Evolutionary conservation across 2,329 filamentous ascomycete species (phyloP), one percentile per base, ranked within the genome.

Genomic region (Zalaria obscura): DNA sequence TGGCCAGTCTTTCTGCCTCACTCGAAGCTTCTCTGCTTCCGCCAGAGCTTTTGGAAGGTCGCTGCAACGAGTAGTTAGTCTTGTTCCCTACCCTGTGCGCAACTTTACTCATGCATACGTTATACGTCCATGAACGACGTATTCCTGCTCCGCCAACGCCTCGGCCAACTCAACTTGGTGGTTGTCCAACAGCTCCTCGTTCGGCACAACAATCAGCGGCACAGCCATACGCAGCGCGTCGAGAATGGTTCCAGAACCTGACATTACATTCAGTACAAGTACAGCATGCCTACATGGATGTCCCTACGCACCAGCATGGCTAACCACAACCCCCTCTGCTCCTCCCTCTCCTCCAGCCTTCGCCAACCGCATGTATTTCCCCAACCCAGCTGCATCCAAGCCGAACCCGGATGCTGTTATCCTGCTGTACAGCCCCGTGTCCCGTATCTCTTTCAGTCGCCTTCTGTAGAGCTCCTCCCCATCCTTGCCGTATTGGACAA

Each of bases 131-230:
- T 79, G 72, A n/a, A 88, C 69, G 3, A 85, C 76, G 61, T 93
- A 93, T 25, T 81, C 80, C 50, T 85, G 75, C 25, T 69, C 65
- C 28, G 81, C 75, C 43, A 96, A 72, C 49, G 84, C 79, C 39
- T 78, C 69, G 1, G 89, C 89, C 41, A 98, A 73, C 59, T 96
- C 86, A 18, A 77, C 73, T 61, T 98, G 91, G 57, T 98, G 91
- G 53, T 98, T 89, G 55, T 93, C 79, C 52, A 94, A 72, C 0
- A 98, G 72, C 5, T 69, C 68, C 2, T 77, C 72, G 58, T 98
- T 98, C 2, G 89, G 83, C 2, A 98, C 87, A 1, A 94, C 85
- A 39, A 98, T 73, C n/a, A 96, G 66, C 3, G 84, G 80, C 0
- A 87, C 67, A 9, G 76, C 74, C 40, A 83, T 66, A 35, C 83